Evolutionary conservation across 1,139 yeast species (phyloP).

Genomic region (Chernovozyma sophiae-reginae): DNA sequence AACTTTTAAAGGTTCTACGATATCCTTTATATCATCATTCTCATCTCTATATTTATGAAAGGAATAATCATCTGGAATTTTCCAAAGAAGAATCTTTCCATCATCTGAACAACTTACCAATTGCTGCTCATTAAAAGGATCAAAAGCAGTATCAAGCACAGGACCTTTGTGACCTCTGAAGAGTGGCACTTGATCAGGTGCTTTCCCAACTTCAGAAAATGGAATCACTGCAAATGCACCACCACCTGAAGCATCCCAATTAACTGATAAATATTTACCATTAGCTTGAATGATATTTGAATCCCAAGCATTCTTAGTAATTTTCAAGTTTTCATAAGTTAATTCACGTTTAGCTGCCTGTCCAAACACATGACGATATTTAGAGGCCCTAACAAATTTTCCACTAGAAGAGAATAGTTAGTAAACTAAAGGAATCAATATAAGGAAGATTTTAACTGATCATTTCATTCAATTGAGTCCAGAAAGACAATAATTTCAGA

Average conservation of each 20-base stretch:
- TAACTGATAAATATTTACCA: conserved; percentile 79
- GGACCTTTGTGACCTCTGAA: conserved; percentile 96
- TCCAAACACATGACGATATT: conserved; percentile 93
- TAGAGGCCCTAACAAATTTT: conserved; percentile 92
- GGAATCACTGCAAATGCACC: conserved; percentile 97
- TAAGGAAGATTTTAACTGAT: too few species aligned
- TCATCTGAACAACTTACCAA: conserved; percentile 90
- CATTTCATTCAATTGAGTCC: too few species aligned
- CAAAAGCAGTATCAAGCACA: conserved; percentile 89
- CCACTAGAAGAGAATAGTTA: conserved; percentile 55
- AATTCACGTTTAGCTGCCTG: conserved; percentile 85
- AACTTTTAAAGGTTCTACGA: conserved; percentile 60
- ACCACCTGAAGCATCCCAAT: conserved; percentile 95
- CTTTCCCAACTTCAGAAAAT: conserved; percentile 79
- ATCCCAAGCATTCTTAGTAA: conserved; percentile 94
- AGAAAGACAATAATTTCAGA: too few species aligned
- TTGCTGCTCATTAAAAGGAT: conserved; percentile 77
- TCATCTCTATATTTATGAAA: conserved; percentile 57
- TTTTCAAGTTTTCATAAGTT: conserved; percentile 80
- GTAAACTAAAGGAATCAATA: too few species aligned
- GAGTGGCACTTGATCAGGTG: conserved; percentile 88
- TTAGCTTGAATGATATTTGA: conserved; percentile 77
- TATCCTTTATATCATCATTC: conserved; percentile 63
- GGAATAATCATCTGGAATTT: conserved; percentile 75
- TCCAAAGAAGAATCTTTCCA: conserved; percentile 84